Evolutionary conservation across 305 asterid genomes (phyloP), one percentile per base, ranked within the genome.

Genomic region (Solanum chacoense): DNA sequence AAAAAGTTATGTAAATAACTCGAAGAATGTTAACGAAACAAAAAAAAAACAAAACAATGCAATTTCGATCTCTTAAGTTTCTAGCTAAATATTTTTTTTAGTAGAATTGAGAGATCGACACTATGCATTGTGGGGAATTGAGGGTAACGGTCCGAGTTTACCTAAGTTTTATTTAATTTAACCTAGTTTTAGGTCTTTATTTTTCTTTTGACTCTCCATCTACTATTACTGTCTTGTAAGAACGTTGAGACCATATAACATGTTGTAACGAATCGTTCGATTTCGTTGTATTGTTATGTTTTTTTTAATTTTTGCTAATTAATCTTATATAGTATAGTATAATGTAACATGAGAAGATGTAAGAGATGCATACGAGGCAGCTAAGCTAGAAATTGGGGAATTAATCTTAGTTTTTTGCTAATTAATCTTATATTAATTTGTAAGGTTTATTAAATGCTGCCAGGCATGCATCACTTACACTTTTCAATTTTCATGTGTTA

Each of bases 391-490:
- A 81, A 87, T 76, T 87, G 24, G 88, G 91, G 26, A 59, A 59
- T 59, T 59, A 59, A 59, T 20, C 69, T 20, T 8, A 59, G 11
- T 59, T 59, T 59, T 59, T 59, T 59, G 69, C 69, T 59, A 20
- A 59, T 59, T 59, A 59, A 59, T 59, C 69, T 3, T 59, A 20
- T 59, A 59, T 59, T 55, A 50, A 79, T 84, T 45, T 34, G 89
- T 76, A 37, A 85, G 78, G 85, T 88, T 76, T 89, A 89, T 88
- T 45, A 71, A 40, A 22, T 89, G 93, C 94, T 93, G 91, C 95
- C 92, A 93, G 95, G 95, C 94, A 95, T 96, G 98, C 97, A 93
- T 93, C 95, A 90, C 96, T 96, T 96, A 94, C 98, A 93, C 94
- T 73, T 55, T 40, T 91, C 85, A 45, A 75, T 73, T 55, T 50